Base-by-base conservation (phyloP, 176 grass and related monocot genomes). In the Ananas comosus region DNA sequence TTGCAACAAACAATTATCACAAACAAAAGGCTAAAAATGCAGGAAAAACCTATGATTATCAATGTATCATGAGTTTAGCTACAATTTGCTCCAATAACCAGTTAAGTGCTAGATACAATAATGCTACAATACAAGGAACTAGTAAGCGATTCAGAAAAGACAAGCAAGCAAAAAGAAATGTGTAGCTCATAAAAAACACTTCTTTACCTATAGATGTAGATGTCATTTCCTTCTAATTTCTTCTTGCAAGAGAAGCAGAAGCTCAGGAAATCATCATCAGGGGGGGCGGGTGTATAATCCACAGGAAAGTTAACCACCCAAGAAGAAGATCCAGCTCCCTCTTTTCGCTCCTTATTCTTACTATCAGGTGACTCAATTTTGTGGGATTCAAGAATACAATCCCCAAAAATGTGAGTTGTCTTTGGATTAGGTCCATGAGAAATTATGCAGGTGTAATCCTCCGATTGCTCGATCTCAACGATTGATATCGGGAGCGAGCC, bases 361-460 rank as follows among this genome's bases (percentile, higher is more conserved):
- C 53, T 64, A 63, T 67, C 65, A 5, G 71, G 78, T 68, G 83
- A 77, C 66, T 73, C 42, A 77, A 80, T 85, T 48, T 51, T 42
- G 48, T 78, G 87, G 11, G 82, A 83, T 70, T 99, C 87, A 24
- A 99, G 66, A 64, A 99, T 84, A 65, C 90, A 91, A 80, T 86
- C 90, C 42, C 95, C 95, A 50, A 88, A 99, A 82, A 99, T 88
- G 78, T 94, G 95, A 8, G 87, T 99, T 0, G 85, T 99, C 80
- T 88, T 94, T 14, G 95, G 87, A 70, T 99, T 99, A 5, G 90
- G 83, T 16, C 95, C 90, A 9, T 91, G 88, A 13, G 95, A 84
- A 25, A 86, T 99, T 68, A 99, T 88, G 85, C 95, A 78, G 4
- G 95, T 99, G 70, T 99, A 99, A 73, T 99, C 95, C 80, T 99